Percentiles rank a stretch among this genome's conserved stretches.
Evolutionary conservation across 2,329 filamentous ascomycete species (phyloP).

Genomic region (Penicillium hesseltinei): DNA sequence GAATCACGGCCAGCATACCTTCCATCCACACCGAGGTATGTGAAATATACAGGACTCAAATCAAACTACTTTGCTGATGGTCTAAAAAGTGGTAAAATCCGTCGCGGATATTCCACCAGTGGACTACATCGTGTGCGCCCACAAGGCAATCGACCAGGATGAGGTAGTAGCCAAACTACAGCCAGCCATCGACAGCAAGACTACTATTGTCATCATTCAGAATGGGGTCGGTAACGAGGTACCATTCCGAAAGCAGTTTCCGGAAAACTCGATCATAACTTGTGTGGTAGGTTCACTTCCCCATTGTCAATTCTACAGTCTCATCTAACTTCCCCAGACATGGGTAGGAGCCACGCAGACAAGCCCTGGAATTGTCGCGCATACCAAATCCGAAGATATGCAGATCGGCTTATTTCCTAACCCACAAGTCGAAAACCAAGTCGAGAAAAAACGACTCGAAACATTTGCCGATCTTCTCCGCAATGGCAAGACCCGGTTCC

Average conservation of each 20-base stretch:
- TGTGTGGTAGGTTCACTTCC: slow-evolving; percentile 42
- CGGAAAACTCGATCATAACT: slow-evolving; percentile 34
- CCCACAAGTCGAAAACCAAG: slow-evolving; percentile 16
- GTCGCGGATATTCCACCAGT: slow-evolving; percentile 35
- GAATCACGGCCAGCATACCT: slow-evolving; percentile 42
- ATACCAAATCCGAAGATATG: slow-evolving; percentile 55
- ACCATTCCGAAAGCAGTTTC: slow-evolving; percentile 35
- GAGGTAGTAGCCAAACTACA: slow-evolving; percentile 36
- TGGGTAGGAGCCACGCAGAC: slow-evolving; percentile 54
- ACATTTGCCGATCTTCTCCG: slow-evolving; percentile 44
- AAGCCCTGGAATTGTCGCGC: slow-evolving; percentile 50
- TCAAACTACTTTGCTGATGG: not conserved
- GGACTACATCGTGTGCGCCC: slow-evolving; percentile 41
- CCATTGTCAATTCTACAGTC: not conserved
- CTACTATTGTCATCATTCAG: slow-evolving; percentile 42
- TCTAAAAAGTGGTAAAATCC: slow-evolving; percentile 37
- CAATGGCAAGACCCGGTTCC: slow-evolving; percentile 42
- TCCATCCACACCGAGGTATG: slow-evolving; percentile 38
- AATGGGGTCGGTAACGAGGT: slow-evolving; percentile 46
- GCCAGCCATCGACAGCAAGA: slow-evolving; percentile 38
- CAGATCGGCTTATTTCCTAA: slow-evolving; percentile 56
- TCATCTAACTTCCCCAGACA: slow-evolving; percentile 19
- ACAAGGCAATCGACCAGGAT: slow-evolving; percentile 45
- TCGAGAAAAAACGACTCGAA: slow-evolving; percentile 42
- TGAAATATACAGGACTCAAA: not conserved